These are phyloP conservation scores for Suhomyces sp. DNA, from an alignment of 805 yeast species.

Conservation along the genomic window DNA sequence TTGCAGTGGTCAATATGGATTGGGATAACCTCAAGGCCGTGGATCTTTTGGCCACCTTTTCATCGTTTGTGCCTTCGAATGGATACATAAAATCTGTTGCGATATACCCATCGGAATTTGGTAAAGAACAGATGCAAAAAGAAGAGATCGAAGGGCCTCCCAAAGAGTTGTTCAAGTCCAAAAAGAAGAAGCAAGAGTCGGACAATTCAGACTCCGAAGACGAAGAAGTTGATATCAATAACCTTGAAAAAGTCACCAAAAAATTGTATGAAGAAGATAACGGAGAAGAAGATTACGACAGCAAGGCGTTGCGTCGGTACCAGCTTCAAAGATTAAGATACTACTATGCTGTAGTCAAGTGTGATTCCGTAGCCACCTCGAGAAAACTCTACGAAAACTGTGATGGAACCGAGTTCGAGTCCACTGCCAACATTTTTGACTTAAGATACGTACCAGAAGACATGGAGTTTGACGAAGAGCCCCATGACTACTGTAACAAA, in stretches of 20 bases:
- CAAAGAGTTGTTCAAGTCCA: slow-evolving; percentile 65
- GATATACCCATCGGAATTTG: slow-evolving; percentile 87
- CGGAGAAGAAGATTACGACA: slow-evolving; percentile 80
- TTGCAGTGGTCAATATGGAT: slow-evolving; percentile 94
- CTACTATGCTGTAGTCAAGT: slow-evolving; percentile 85
- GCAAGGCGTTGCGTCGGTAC: slow-evolving; percentile 78
- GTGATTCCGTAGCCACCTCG: slow-evolving; percentile 74
- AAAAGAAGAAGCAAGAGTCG: slow-evolving; percentile 28
- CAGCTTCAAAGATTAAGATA: slow-evolving; percentile 91
- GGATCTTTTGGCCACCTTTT: slow-evolving; percentile 85
- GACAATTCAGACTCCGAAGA: slow-evolving; percentile 35
- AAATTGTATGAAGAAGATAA: slow-evolving; percentile 76
- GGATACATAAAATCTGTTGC: slow-evolving; percentile 68
- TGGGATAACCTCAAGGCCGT: slow-evolving; percentile 93
- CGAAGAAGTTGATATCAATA: slow-evolving; percentile 43
- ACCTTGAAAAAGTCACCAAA: slow-evolving; percentile 60
- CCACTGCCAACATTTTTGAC: slow-evolving; percentile 93
- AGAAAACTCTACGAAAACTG: slow-evolving; percentile 75
- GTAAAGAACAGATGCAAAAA: slow-evolving; percentile 84
- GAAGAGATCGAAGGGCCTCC: slow-evolving; percentile 95
- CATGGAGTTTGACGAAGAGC: slow-evolving; percentile 73
- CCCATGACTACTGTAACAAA: slow-evolving; percentile 68
- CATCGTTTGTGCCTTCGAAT: slow-evolving; percentile 75
- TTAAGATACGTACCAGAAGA: slow-evolving; percentile 90
- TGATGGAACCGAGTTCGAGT: slow-evolving; percentile 94